These are phyloP conservation scores for Claviceps spartinae DNA, from an alignment of 2,329 filamentous ascomycete species.

Conservation along the genomic window DNA sequence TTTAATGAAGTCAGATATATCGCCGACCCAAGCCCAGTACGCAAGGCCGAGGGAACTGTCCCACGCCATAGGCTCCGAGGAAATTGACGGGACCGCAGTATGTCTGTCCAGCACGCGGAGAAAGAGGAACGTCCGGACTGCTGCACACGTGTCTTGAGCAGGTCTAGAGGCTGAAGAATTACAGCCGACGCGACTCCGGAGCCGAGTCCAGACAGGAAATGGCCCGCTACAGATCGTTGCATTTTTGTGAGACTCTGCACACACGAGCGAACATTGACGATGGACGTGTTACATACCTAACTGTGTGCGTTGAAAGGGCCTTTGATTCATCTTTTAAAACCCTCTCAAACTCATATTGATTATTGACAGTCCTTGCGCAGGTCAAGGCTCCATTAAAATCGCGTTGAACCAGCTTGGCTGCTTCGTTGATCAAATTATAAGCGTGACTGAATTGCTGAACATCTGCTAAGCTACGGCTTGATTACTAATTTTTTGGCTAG, in stretches of 20 bases:
- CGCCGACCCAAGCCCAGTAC: conserved; percentile 84
- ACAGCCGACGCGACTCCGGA: conserved; percentile 82
- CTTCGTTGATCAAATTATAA: no score
- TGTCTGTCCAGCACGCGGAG: conserved; percentile 15
- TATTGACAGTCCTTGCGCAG: no score
- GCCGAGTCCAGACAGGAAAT: conserved; percentile 77
- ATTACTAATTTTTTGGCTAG: no score
- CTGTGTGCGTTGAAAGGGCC: conserved; percentile 5
- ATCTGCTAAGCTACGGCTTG: no score
- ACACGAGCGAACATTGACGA: no score
- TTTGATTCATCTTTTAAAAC: conserved; percentile 6
- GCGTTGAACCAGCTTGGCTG: no score
- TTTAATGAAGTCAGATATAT: conserved; percentile 90
- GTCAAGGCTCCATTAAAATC: no score
- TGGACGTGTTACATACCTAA: conserved; percentile 5
- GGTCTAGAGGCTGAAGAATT: conserved; percentile 85
- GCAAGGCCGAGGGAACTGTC: conserved; percentile 80
- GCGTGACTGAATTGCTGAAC: no score
- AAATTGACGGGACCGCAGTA: conserved; percentile 43
- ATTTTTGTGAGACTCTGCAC: not conserved
- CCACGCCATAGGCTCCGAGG: conserved; percentile 79
- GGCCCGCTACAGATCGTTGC: conserved; percentile 45
- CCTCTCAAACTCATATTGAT: no score
- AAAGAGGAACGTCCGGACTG: conserved; percentile 66
- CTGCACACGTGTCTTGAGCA: conserved; percentile 92